Conservation (phyloP, 2,329 filamentous ascomycete species). For the Boeremia exigua region DNA sequence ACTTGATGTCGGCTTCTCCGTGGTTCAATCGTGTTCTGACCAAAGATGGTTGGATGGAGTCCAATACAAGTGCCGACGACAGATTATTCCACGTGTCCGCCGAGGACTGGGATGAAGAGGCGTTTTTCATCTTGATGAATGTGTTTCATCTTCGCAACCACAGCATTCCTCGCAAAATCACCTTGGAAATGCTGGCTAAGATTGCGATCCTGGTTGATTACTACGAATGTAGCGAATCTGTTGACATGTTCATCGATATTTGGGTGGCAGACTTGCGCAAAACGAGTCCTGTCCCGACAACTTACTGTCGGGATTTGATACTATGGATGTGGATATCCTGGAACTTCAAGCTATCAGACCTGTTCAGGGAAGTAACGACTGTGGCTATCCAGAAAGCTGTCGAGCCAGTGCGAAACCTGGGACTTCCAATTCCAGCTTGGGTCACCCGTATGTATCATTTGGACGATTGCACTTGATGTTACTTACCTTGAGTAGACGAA, state of each 20-base stretch:
- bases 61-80: slow-evolving; percentile 1
- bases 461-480: not conserved
- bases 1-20: slow-evolving; percentile 11
- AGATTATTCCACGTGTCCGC: slow-evolving; percentile 18
- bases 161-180: slow-evolving; percentile 49
- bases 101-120: slow-evolving; percentile 44
- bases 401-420: slow-evolving; percentile 2
- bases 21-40: slow-evolving; percentile 9
- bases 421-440: slow-evolving; percentile 13
- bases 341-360: slow-evolving; percentile 16
- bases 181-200: slow-evolving; percentile 52
- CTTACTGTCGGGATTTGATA: slow-evolving; percentile 22
- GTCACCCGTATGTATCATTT: not conserved
- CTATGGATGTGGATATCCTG: slow-evolving; percentile 32
- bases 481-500: slow-evolving; percentile 2
- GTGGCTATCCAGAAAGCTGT: slow-evolving; percentile 12
- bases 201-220: slow-evolving; percentile 54
- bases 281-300: slow-evolving; percentile 6
- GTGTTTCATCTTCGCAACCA: slow-evolving; percentile 54
- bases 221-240: slow-evolving; percentile 52
- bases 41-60: slow-evolving; percentile 9
- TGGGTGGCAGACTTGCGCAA: slow-evolving; percentile 48
- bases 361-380: slow-evolving; percentile 17
- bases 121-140: slow-evolving; percentile 52
- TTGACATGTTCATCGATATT: slow-evolving; percentile 50